phyloP scores from a whole-genome alignment of 352 stramenopile genomes.

The Phytophthora boehmeriae region DNA sequence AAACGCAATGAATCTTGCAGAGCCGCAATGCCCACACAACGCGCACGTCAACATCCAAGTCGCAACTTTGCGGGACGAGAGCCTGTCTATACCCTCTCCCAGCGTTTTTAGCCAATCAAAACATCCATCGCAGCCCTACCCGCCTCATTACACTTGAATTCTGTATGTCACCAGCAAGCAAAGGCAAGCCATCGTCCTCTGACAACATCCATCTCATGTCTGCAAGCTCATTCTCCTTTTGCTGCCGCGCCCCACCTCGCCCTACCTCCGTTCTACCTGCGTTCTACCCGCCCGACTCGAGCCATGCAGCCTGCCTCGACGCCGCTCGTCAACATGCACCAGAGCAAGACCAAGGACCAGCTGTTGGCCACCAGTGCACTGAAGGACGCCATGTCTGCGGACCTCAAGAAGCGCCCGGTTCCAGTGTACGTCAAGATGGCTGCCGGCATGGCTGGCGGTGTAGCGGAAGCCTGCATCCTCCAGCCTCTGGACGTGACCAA shows the following conservation, averaged over 20 bases:
- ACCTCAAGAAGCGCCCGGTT: constrained; percentile 72
- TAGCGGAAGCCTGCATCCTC: constrained; percentile 84
- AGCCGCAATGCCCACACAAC: not conserved
- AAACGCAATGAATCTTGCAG: constrained; percentile 10
- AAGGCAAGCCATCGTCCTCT: constrained; percentile 15
- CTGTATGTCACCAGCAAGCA: constrained; percentile 19
- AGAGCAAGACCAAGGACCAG: constrained; percentile 24
- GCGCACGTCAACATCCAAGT: constrained; percentile 21
- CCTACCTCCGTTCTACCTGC: constrained; percentile 2
- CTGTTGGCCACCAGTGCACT: constrained; percentile 73
- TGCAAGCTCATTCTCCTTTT: constrained; percentile 37
- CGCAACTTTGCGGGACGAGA: constrained; percentile 11
- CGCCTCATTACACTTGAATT: not conserved
- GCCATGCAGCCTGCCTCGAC: constrained; percentile 24
- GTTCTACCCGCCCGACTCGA: constrained; percentile 7
- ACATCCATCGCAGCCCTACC: constrained; percentile 28
- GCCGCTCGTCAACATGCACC: constrained; percentile 27
- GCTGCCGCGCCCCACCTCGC: constrained; percentile 21
- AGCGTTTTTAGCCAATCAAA: constrained; percentile 23
- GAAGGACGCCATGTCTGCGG: constrained; percentile 74
- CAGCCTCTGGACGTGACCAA: constrained; percentile 89
- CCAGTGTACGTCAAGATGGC: constrained; percentile 87
- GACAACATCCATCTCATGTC: constrained; percentile 7
- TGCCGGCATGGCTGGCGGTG: constrained; percentile 84
- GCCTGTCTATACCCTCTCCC: not conserved